These are phyloP conservation scores for Salicornia ramosissima DNA, from an alignment of 148 eudicot genomes.

Conservation along the genomic window DNA sequence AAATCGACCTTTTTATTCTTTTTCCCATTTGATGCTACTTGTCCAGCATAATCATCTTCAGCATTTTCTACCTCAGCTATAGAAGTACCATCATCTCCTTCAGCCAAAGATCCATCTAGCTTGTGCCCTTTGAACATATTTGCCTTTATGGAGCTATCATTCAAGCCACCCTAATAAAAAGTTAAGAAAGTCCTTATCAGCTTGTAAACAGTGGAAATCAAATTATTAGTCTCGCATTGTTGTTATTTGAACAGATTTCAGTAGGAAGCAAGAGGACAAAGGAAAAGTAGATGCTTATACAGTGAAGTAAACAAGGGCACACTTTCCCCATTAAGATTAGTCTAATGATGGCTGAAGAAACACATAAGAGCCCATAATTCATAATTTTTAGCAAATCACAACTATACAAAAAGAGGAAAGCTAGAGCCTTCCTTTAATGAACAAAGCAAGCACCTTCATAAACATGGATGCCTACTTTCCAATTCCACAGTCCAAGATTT, in stretches of 20 bases:
- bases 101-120: conserved; percentile 25
- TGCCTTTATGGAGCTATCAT: conserved; percentile 30
- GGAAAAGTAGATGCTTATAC: neutral
- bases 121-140: conserved; percentile 38
- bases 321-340: no score
- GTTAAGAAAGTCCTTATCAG: no score
- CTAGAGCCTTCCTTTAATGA: neutral
- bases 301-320: no score
- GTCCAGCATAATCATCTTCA: conserved; percentile 29
- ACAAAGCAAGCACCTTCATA: neutral
- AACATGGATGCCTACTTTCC: no score
- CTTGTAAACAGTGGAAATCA: neutral
- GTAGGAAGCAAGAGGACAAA: neutral
- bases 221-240: neutral
- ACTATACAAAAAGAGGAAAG: neutral
- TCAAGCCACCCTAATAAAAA: conserved; percentile 36
- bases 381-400: neutral
- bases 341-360: neutral
- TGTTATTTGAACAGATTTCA: neutral
- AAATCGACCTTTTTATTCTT: conserved; percentile 19
- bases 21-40: conserved; percentile 23
- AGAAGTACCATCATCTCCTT: conserved; percentile 41
- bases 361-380: neutral
- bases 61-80: conserved; percentile 62
- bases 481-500: no score